phyloP scores from a whole-genome alignment of 2,329 filamentous ascomycete genomes.

The Fusarium sp. region DNA sequence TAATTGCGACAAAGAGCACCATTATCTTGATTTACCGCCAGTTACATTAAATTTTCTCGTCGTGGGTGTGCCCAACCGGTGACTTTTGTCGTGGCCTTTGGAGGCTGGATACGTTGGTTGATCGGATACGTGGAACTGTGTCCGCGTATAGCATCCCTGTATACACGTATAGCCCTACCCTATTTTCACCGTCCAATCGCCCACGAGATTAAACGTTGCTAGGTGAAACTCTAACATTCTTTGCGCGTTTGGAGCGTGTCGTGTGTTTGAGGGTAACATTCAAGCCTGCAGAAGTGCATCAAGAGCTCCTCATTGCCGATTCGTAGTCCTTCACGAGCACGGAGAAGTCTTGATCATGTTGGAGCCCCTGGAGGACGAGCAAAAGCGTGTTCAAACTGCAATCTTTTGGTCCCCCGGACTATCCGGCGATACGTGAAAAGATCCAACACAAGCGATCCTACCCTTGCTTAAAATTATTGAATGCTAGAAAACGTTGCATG shows the following conservation, averaged over 20 bases:
- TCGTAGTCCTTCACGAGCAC: too few species aligned
- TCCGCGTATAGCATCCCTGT: not conserved
- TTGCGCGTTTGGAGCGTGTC: not conserved
- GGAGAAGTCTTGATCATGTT: too few species aligned
- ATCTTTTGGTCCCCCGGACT: too few species aligned
- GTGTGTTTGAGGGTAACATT: not conserved
- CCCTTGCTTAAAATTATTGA: not conserved
- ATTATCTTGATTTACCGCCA: not conserved
- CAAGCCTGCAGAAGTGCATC: not conserved
- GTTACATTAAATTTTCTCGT: not conserved
- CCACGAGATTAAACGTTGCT: not conserved
- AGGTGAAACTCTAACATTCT: not conserved
- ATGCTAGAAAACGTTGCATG: not conserved
- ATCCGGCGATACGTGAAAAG: not conserved
- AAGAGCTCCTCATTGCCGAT: not conserved
- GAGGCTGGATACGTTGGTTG: not conserved
- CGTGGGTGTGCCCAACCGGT: not conserved
- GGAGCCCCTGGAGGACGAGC: too few species aligned
- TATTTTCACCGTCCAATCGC: not conserved
- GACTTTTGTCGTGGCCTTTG: not conserved
- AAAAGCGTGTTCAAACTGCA: too few species aligned
- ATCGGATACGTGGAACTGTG: not conserved
- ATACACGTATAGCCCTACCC: not conserved
- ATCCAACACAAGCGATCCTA: not conserved
- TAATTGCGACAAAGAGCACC: not conserved